Percentiles rank a stretch among this genome's conserved stretches.
phyloP scores from a whole-genome alignment of 768 basidiomycete species.

The Boletus reticuloceps region DNA sequence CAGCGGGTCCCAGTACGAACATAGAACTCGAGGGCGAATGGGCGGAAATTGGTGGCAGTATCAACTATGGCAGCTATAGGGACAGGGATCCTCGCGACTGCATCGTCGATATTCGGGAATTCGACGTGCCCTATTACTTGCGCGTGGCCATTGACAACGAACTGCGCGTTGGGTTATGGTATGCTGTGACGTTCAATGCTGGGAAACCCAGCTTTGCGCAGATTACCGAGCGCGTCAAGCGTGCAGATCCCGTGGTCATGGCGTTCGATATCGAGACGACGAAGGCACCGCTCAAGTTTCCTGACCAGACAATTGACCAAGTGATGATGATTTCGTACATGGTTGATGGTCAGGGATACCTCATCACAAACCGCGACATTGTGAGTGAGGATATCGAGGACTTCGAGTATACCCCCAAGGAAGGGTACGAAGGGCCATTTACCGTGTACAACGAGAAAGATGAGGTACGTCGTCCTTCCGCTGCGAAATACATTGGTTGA shows the following conservation, averaged over 20 bases:
- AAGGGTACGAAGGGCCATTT: conserved; percentile 96
- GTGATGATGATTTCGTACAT: conserved; percentile 99
- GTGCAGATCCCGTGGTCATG: conserved; percentile 99
- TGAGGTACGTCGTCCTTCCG: conserved; percentile 53
- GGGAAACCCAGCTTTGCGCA: conserved; percentile 73
- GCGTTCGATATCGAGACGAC: conserved; percentile 99
- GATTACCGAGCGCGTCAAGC: conserved; percentile 86
- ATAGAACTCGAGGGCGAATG: conserved; percentile 70
- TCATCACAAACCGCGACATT: conserved; percentile 97
- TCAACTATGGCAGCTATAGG: conserved; percentile 38
- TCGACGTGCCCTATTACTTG: conserved; percentile 95
- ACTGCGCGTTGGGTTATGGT: conserved; percentile 98
- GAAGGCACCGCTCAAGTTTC: conserved; percentile 99
- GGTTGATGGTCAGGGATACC: conserved; percentile 95
- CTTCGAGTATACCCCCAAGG: conserved; percentile 98
- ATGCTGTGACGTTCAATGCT: conserved; percentile 77
- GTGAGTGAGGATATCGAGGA: conserved; percentile 97
- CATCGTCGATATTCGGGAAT: conserved; percentile 93
- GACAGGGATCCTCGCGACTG: conserved; percentile 87
- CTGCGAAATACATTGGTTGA: background rate
- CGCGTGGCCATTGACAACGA: conserved; percentile 99
- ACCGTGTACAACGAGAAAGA: conserved; percentile 92
- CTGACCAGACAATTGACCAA: conserved; percentile 92
- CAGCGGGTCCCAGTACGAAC: conserved; percentile 63
- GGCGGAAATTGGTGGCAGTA: conserved; percentile 43